Conservation (phyloP, 83 land plant species). For the Larix sibirica region DNA sequence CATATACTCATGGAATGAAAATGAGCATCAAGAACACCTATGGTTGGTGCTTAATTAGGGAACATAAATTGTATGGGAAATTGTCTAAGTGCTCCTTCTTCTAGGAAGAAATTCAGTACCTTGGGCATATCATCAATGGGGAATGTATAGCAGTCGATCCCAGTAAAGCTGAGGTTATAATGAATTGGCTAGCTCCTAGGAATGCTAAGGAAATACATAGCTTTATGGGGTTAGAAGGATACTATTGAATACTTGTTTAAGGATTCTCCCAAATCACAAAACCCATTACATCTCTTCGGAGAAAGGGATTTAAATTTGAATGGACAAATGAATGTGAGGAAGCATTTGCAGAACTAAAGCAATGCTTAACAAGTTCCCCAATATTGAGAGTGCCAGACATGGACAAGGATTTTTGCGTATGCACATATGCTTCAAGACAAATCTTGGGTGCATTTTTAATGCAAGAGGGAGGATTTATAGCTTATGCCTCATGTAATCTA, state of each 20-base stretch:
- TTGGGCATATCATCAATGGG: no score
- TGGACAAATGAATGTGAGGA: no score
- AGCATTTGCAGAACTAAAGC: background rate
- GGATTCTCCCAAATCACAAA: background rate
- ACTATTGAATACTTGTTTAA: background rate
- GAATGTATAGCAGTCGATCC: no score
- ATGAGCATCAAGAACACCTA: no score
- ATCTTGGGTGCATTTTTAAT: no score
- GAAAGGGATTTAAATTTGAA: no score
- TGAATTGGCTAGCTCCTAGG: background rate
- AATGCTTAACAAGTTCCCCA: background rate
- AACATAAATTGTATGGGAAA: no score
- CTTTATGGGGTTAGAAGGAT: background rate
- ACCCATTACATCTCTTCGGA: background rate
- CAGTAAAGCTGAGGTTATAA: background rate
- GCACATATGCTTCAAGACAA: background rate
- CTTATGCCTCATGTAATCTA: background rate
- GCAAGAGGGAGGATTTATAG: background rate
- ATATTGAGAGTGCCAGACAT: background rate
- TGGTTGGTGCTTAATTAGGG: no score
- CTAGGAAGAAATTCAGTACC: no score
- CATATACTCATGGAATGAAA: no score
- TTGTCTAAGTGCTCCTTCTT: no score
- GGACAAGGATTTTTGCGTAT: background rate
- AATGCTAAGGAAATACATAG: background rate